These are phyloP conservation scores for Rhizopus stolonifer DNA, from an alignment of 371 early-diverging fungal genomes.

Conservation along the genomic window DNA sequence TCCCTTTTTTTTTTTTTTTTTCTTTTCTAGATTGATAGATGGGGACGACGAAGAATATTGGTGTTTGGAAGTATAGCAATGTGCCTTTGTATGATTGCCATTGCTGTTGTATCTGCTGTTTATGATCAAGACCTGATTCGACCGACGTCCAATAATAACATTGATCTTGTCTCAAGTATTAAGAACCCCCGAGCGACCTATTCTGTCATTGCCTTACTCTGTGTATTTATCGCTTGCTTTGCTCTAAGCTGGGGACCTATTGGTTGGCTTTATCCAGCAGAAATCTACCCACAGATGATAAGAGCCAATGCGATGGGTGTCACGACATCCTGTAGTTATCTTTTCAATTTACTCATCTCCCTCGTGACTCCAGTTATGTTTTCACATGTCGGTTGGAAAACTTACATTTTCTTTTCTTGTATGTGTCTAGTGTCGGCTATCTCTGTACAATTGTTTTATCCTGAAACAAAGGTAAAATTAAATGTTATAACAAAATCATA, in stretches of 20 bases:
- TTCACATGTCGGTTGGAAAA: slow-evolving; percentile 51
- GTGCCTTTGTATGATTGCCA: slow-evolving; percentile 39
- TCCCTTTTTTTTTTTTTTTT: too few relatives aligned
- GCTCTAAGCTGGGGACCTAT: slow-evolving; percentile 88
- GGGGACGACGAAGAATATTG: slow-evolving; percentile 59
- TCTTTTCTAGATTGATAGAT: slow-evolving; percentile 60
- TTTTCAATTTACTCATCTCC: slow-evolving; percentile 65
- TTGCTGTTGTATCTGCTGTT: slow-evolving; percentile 47
- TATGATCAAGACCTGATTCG: slow-evolving; percentile 23
- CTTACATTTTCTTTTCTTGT: slow-evolving; percentile 63
- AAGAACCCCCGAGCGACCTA: slow-evolving; percentile 32
- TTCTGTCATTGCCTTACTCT: slow-evolving; percentile 56
- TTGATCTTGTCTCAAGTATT: background rate
- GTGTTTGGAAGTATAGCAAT: slow-evolving; percentile 46
- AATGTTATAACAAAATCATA: background rate
- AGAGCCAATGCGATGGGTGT: slow-evolving; percentile 80
- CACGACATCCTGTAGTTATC: slow-evolving; percentile 86
- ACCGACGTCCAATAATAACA: background rate
- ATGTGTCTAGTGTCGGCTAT: slow-evolving; percentile 59
- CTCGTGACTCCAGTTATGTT: slow-evolving; percentile 63
- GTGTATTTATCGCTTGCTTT: slow-evolving; percentile 68
- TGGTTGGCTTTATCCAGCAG: slow-evolving; percentile 89
- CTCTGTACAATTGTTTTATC: slow-evolving; percentile 67
- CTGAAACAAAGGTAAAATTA: slow-evolving; percentile 67
- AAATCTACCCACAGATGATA: slow-evolving; percentile 47